Base-by-base conservation (phyloP, 306 rosid species). In the Vicia faba region DNA sequence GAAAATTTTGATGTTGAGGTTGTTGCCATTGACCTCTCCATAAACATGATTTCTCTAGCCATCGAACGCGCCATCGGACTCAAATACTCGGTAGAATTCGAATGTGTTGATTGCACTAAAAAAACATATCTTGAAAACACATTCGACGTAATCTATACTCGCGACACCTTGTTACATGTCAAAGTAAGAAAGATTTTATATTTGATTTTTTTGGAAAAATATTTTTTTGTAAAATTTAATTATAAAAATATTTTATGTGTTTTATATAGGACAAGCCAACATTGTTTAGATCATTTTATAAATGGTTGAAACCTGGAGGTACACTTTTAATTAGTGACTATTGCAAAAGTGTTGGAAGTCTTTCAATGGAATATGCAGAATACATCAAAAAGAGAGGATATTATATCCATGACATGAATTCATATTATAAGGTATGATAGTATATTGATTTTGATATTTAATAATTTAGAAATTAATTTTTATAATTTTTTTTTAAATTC, bases 301-400 rank as follows among this genome's bases (percentile, higher is more conserved):
- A 86, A 69, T 93, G 97, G 99, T 57, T 93, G 84, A 93, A 90
- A 83, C 90, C 82, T n/a, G 99, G 99, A 18, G 97, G 96, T 5
- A 93, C 84, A 72, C 85, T 93, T 82, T 75, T 90, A 61, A 89
- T 93, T 31, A 93, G 84, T 75, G 99, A 93, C 65, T 93, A 89
- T 65, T 93, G 97, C 75, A 84, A 69, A 77, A 83, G 78, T 69
- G 71, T 78, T 73, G 90, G 85, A 74, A 73, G 64, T 64, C 86
- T 84, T 9, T 88, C 90, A 1, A 33, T 13, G 9, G 91, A 85
- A 51, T 93, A 84, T 75, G 73, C 86, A 4, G 84, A 80, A 35
- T 93, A 90, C 75, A 88, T 93, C 26, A 75, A 81, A 70, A 88
- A 90, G 54, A 84, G 92, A 75, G 97, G 96, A 38, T 93, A 93